Conservation (phyloP, 805 yeast genomes). For the Starmerella sp. region DNA sequence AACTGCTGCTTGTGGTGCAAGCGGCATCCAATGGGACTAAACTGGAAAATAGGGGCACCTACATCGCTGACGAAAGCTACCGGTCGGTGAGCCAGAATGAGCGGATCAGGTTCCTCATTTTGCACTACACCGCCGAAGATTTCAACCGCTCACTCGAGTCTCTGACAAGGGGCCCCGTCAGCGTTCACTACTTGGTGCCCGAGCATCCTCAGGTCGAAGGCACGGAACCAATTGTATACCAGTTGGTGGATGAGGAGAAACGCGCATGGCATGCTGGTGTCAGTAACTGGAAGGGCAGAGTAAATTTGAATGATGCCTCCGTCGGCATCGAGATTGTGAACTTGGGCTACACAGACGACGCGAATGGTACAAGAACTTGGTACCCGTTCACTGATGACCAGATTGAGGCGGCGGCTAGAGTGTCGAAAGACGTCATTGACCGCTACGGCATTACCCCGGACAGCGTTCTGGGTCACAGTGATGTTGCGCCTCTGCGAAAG, state of each 20-base stretch:
- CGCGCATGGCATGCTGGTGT: constrained; percentile 1
- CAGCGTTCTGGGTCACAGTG: neutral
- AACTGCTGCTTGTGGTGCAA: neutral
- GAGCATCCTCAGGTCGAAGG: neutral
- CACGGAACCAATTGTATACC: neutral
- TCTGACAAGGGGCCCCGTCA: neutral
- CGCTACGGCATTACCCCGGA: neutral
- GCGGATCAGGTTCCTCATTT: neutral
- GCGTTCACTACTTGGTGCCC: neutral
- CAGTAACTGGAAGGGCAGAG: neutral
- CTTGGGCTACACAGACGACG: neutral
- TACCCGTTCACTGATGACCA: neutral
- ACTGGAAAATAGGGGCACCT: neutral
- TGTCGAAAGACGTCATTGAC: neutral
- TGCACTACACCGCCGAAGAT: neutral
- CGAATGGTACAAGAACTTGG: neutral
- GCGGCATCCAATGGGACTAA: neutral
- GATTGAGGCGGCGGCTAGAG: neutral
- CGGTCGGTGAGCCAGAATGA: neutral
- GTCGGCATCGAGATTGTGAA: neutral
- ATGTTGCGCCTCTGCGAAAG: neutral
- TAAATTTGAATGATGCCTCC: neutral
- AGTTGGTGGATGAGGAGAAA: neutral
- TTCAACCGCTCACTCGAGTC: neutral
- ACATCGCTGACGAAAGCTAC: neutral